These are phyloP conservation scores for Prosopis cineraria DNA, from an alignment of 306 rosid genomes.

Conservation along the genomic window DNA sequence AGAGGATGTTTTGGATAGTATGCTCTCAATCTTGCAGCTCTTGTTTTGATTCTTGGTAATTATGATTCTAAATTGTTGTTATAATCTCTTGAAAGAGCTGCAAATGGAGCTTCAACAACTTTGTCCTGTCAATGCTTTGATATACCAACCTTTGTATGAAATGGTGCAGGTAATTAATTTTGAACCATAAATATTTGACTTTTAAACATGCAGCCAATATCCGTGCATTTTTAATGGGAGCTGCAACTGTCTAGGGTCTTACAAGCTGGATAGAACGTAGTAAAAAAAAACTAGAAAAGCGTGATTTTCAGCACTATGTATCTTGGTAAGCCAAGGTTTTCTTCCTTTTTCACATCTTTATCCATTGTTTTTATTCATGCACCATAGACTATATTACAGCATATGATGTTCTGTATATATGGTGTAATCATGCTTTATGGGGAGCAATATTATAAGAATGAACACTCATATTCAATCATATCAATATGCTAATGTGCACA, in stretches of 20 bases:
- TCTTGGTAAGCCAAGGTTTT: slow-evolving; percentile 63
- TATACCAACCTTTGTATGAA: slow-evolving; percentile 86
- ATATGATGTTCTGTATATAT: slow-evolving; percentile 27
- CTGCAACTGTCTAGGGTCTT: slow-evolving; percentile 62
- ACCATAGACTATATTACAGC: neutral
- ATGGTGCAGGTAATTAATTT: slow-evolving; percentile 69
- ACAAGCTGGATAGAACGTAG: slow-evolving; percentile 80
- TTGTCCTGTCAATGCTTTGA: slow-evolving; percentile 51
- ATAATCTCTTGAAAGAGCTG: slow-evolving; percentile 60
- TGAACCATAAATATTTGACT: slow-evolving; percentile 33
- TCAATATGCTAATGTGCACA: neutral
- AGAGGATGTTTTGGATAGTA: slow-evolving; percentile 81
- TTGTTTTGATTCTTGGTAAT: slow-evolving; percentile 25
- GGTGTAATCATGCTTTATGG: slow-evolving; percentile 11
- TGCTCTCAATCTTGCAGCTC: slow-evolving; percentile 44
- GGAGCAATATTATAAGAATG: slow-evolving; percentile 20
- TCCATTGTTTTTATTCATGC: slow-evolving; percentile 14
- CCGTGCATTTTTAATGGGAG: slow-evolving; percentile 30
- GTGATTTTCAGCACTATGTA: slow-evolving; percentile 83
- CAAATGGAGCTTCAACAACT: slow-evolving; percentile 77
- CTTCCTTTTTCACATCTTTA: slow-evolving; percentile 11
- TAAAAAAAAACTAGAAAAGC: slow-evolving; percentile 68
- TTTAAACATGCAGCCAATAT: slow-evolving; percentile 20
- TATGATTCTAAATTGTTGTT: slow-evolving; percentile 36
- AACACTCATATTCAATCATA: slow-evolving; percentile 27